Conservation (phyloP, 2,329 filamentous ascomycete species). For the Colletotrichum chlorophyti region DNA sequence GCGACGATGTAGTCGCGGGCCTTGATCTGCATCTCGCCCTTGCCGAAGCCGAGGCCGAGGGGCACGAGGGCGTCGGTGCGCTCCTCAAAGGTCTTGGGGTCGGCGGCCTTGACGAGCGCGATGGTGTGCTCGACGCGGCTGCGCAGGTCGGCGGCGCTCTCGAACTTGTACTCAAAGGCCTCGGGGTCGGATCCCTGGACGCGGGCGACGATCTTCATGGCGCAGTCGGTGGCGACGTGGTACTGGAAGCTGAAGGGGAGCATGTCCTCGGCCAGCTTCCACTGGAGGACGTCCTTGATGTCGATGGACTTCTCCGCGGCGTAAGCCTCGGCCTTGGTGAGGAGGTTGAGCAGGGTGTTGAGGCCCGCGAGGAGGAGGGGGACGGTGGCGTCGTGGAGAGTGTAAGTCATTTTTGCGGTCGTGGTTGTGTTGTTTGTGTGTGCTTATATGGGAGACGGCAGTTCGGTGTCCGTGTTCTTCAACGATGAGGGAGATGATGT, state of each 20-base stretch:
- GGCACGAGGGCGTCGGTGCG: slow-evolving; percentile 33
- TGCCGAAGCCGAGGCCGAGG: slow-evolving; percentile 32
- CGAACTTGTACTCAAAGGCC: slow-evolving; percentile 34
- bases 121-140: slow-evolving; percentile 39
- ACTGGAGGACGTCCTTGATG: slow-evolving; percentile 8
- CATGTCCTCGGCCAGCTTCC: slow-evolving; percentile 48
- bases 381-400: slow-evolving; percentile 18
- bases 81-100: slow-evolving; percentile 33
- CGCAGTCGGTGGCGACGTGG: slow-evolving; percentile 37
- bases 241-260: slow-evolving; percentile 50
- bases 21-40: slow-evolving; percentile 34
- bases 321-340: slow-evolving; percentile 21
- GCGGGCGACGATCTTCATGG: slow-evolving; percentile 42
- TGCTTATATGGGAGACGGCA: background rate
- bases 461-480: too few relatives aligned
- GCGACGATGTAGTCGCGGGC: slow-evolving; percentile 49
- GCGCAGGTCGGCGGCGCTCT: slow-evolving; percentile 42
- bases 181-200: slow-evolving; percentile 39
- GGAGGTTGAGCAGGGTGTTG: slow-evolving; percentile 19
- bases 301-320: slow-evolving; percentile 19
- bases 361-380: slow-evolving; percentile 22
- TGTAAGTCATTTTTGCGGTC: slow-evolving; percentile 20
- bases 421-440: background rate
- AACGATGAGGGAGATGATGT: too few relatives aligned
- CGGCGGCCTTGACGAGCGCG: slow-evolving; percentile 38